phyloP scores from a whole-genome alignment of 176 grass and related monocot genomes.

The Carex pumila region DNA sequence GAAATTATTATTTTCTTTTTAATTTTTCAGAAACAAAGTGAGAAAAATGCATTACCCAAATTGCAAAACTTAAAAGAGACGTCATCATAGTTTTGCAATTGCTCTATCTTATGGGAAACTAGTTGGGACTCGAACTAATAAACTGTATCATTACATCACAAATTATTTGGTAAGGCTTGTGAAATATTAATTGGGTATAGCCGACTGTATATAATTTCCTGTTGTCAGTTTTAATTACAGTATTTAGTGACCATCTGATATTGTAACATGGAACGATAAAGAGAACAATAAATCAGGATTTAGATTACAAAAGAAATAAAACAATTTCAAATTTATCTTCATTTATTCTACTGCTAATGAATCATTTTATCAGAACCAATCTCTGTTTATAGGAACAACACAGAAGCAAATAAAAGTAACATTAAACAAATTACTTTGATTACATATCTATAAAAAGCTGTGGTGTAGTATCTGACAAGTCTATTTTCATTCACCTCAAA shows the following conservation, averaged over 20 bases:
- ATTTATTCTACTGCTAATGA: neutral
- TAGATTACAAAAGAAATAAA: neutral
- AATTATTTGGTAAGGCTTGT: too few species aligned
- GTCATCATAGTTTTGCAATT: neutral
- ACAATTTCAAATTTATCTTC: neutral
- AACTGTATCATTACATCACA: too few species aligned
- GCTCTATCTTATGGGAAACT: neutral
- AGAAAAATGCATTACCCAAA: neutral
- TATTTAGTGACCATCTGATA: neutral
- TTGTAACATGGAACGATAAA: neutral
- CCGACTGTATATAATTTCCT: too few species aligned
- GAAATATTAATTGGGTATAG: too few species aligned
- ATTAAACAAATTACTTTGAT: neutral
- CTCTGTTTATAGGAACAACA: neutral
- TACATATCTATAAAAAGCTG: neutral
- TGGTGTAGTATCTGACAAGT: neutral
- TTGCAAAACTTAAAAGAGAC: neutral
- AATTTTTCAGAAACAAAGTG: neutral
- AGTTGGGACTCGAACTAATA: too few species aligned
- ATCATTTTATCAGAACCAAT: neutral
- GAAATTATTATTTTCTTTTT: neutral
- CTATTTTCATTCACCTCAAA: slow-evolving; percentile 8
- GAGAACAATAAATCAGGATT: neutral
- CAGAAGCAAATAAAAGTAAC: neutral
- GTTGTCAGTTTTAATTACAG: too few species aligned